phyloP scores from a whole-genome alignment of 495 filamentous ascomycete genomes.

The Xylona heveae region DNA sequence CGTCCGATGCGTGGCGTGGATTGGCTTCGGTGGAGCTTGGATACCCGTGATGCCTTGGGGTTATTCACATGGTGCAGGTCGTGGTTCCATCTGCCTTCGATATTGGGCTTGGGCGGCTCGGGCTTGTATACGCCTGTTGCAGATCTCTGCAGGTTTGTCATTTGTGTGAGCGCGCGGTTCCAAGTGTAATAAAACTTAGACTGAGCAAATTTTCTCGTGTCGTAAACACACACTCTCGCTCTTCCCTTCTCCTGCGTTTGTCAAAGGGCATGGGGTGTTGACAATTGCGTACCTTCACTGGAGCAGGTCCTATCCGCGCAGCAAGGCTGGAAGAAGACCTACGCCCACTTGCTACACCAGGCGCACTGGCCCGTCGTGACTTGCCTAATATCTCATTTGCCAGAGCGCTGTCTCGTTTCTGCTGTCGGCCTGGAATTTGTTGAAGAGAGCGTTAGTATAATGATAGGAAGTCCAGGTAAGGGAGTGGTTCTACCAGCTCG shows the following conservation, averaged over 20 bases:
- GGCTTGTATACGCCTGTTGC: conserved; percentile 19
- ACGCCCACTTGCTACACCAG: conserved; percentile 24
- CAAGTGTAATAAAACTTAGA: too few relatives aligned
- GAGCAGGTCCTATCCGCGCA: conserved; percentile 13
- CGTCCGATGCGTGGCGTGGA: conserved; percentile 10
- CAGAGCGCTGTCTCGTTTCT: conserved; percentile 47
- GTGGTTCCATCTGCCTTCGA: conserved; percentile 35
- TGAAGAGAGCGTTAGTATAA: conserved; percentile 5
- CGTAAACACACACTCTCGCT: too few relatives aligned
- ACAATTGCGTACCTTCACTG: too few relatives aligned
- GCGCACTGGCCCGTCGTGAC: conserved; percentile 36
- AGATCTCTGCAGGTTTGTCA: conserved; percentile 26
- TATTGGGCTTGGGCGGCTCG: conserved; percentile 16
- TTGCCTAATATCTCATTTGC: conserved; percentile 50
- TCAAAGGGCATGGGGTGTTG: too few relatives aligned
- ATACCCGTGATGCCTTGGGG: conserved; percentile 10
- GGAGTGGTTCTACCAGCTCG: conserved; percentile 29
- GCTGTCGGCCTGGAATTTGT: conserved; percentile 33
- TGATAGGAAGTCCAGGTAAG: conserved; percentile 3
- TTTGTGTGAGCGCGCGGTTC: too few relatives aligned
- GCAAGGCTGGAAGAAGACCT: conserved; percentile 42
- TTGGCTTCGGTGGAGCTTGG: conserved; percentile 14
- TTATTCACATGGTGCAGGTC: conserved; percentile 26
- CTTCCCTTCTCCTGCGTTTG: too few relatives aligned
- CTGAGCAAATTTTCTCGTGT: too few relatives aligned